Conservation (phyloP, 2,329 filamentous ascomycete genomes). For the Fusarium armeniacum region DNA sequence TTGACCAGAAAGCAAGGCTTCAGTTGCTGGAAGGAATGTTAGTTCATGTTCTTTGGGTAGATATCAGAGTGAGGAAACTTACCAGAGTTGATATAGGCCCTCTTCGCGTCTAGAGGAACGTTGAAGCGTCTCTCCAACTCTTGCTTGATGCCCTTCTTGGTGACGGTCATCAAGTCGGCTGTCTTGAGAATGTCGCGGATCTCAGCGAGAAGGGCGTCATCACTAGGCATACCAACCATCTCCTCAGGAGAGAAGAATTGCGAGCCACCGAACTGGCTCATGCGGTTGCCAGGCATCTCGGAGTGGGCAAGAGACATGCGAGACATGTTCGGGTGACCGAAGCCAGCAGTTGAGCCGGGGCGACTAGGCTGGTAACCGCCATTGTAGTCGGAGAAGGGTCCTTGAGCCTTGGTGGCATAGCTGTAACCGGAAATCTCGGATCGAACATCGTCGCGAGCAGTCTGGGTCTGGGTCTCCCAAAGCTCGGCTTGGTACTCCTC, state of each 20-base stretch:
- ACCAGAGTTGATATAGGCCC: conserved; percentile 95
- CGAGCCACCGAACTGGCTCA: conserved; percentile 72
- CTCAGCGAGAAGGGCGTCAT: conserved; percentile 91
- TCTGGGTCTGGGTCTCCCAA: conserved; percentile 95
- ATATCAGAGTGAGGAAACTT: conserved; percentile 52
- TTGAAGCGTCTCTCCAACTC: conserved; percentile 94
- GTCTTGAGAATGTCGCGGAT: conserved; percentile 93
- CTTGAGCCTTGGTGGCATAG: conserved; percentile 87
- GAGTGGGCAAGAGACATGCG: conserved; percentile 86
- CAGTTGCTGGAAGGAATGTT: conserved; percentile 70
- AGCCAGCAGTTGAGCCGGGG: conserved; percentile 68
- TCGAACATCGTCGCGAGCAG: conserved; percentile 80
- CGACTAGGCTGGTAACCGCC: conserved; percentile 72
- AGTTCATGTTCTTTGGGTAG: conserved; percentile 19
- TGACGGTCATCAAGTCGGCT: conserved; percentile 96
- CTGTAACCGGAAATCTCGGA: conserved; percentile 95
- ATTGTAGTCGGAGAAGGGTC: conserved; percentile 77
- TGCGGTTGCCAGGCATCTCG: conserved; percentile 71
- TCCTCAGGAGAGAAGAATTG: conserved; percentile 75
- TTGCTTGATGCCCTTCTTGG: conserved; percentile 97
- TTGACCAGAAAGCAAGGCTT: conserved; percentile 83
- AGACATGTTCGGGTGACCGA: conserved; percentile 64
- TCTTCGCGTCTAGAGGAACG: conserved; percentile 86
- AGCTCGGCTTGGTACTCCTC: conserved; percentile 98
- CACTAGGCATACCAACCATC: conserved; percentile 81